A percentile compares a stretch with the other conserved stretches of the same genome.
Conservation (phyloP, 148 eudicot genomes). For the Amaranthus hypochondriacus region DNA sequence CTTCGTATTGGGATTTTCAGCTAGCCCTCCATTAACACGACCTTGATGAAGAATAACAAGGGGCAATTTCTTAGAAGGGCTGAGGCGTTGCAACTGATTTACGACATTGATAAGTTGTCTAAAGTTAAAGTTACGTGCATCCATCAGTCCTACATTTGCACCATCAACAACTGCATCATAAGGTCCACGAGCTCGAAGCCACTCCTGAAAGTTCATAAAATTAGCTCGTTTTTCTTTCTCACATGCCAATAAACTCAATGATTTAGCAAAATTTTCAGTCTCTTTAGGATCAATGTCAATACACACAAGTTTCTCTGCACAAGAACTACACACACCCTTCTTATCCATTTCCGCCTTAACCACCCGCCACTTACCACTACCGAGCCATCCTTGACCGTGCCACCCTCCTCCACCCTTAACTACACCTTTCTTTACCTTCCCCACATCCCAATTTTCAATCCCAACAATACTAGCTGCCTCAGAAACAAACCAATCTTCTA, state of each 20-base stretch:
- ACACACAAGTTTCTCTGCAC: slow-evolving; percentile 79
- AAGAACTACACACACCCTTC: slow-evolving; percentile 58
- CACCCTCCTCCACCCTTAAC: slow-evolving; percentile 91
- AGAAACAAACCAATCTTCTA: slow-evolving; percentile 75
- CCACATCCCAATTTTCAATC: slow-evolving; percentile 56
- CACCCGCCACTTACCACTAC: slow-evolving; percentile 80
- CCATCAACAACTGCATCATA: slow-evolving; percentile 94
- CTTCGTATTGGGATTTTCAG: slow-evolving; percentile 47
- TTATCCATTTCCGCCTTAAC: slow-evolving; percentile 57
- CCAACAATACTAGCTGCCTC: slow-evolving; percentile 51
- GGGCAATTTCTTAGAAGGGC: slow-evolving; percentile 71
- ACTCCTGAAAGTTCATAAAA: slow-evolving; percentile 69
- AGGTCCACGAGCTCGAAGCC: slow-evolving; percentile 84
- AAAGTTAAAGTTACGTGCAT: slow-evolving; percentile 42
- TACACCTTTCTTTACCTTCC: slow-evolving; percentile 64
- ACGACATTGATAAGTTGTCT: slow-evolving; percentile 61
- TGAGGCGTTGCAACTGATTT: slow-evolving; percentile 42
- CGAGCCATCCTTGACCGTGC: slow-evolving; percentile 98
- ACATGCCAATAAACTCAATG: slow-evolving; percentile 62
- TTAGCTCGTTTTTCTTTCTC: slow-evolving; percentile 49
- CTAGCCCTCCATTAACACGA: slow-evolving; percentile 65
- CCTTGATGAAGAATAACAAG: slow-evolving; percentile 65
- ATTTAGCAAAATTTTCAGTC: slow-evolving; percentile 62
- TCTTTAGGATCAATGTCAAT: slow-evolving; percentile 94
- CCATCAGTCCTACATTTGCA: slow-evolving; percentile 69